Evolutionary conservation across 768 basidiomycete species (phyloP), one percentile per base, ranked within the genome.

Genomic region (Lentinula boryana): DNA sequence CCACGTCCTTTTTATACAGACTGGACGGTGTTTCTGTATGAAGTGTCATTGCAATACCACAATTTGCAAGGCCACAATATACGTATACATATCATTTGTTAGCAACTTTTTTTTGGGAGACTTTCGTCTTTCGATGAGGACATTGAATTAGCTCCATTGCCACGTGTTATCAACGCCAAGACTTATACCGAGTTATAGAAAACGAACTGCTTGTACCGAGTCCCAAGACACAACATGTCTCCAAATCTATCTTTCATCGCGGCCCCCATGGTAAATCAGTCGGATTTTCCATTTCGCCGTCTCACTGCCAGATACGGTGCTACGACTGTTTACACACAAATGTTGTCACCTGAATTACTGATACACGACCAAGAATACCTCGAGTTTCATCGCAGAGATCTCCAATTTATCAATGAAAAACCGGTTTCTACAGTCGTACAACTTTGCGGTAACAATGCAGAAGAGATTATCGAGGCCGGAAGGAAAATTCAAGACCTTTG

Each of bases 251-350:
- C 70, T 23, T 77, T 71, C 60, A 79, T 89, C 57, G 78, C 86
- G 6, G 88, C 89, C 6, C 89, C 88, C 2, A 91, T 91, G 89
- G 81, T 92, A 60, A 85, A 88, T 61, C 89, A 91, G 68, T 89
- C 88, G 31, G 90, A 93, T 65, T 77, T 87, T 0, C 87, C 90
- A 1, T 92, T 91, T 66, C 80, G 90, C 36, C 64, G 81, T 12
- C 78, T 91, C 56, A 81, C 82, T 3, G 78, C 81, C 58, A 75
- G 74, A 62, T 79, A 91, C 70, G 85, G 86, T 18, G 82, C 87
- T 31, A 89, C 88, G 1, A 68, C 85, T 65, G 76, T 84, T 15
- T 91, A 88, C 71, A 88, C 90, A 3, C 89, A 92, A 68, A 93
- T 93, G 91, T 83, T 88, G 40, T 73, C 79, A 50, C 79, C 90